phyloP scores from a whole-genome alignment of 169 alveolate genomes.

The Amoebophrya sp. region DNA sequence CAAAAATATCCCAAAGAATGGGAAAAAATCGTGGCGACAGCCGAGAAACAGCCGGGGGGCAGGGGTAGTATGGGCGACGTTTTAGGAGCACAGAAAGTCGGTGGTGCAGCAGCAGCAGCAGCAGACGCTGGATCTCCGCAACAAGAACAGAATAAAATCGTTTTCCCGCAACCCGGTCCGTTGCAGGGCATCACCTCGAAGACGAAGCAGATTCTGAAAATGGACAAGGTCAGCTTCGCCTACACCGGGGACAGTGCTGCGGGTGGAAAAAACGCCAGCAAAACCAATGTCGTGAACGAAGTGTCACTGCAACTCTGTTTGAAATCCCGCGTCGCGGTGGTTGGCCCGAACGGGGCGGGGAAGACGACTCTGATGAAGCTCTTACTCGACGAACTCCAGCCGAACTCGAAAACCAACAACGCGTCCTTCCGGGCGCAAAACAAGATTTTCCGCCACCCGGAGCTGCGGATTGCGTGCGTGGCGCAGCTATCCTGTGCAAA shows the following conservation, averaged over 20 bases:
- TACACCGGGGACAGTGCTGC: neutral
- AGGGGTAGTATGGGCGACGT: too few species aligned
- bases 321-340: slow-evolving; percentile 23
- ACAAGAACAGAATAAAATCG: neutral
- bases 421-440: too few species aligned
- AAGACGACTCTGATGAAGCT: slow-evolving; percentile 31
- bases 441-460: slow-evolving; percentile 12
- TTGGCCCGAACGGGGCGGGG: slow-evolving; percentile 35
- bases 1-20: neutral
- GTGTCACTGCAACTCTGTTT: neutral
- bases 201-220: slow-evolving; percentile 27
- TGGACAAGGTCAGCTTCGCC: slow-evolving; percentile 33
- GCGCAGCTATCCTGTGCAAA: too few species aligned
- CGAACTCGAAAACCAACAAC: neutral
- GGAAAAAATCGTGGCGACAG: slow-evolving; percentile 9
- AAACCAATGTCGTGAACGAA: neutral
- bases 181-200: slow-evolving; percentile 27
- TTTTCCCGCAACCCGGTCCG: slow-evolving; percentile 27
- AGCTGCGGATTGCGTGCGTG: slow-evolving; percentile 28
- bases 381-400: slow-evolving; percentile 24
- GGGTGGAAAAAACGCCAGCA: neutral
- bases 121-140: too few species aligned
- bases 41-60: too few species aligned
- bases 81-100: too few species aligned
- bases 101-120: too few species aligned